Conservation (phyloP, 1,139 yeast species). For the Suhomyces wounanorum region DNA sequence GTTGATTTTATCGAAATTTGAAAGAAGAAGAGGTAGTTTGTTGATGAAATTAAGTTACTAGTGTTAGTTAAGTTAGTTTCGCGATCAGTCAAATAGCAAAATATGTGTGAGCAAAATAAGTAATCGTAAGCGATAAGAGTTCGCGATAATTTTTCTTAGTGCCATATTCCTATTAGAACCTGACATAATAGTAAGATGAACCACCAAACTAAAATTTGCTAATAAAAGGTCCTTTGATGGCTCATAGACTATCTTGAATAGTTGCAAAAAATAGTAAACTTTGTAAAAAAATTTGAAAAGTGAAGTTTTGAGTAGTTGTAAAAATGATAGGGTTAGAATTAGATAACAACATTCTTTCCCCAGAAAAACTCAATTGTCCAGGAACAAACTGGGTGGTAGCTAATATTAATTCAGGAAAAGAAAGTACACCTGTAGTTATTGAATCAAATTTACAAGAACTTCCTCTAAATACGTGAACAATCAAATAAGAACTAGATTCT, state of each 20-base stretch:
- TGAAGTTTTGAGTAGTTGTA: not conserved
- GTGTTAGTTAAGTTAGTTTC: not conserved
- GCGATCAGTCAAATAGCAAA: constrained; percentile 6
- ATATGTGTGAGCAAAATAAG: constrained; percentile 9
- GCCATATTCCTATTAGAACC: not conserved
- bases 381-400: not conserved
- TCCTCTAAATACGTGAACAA: not conserved
- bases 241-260: not conserved
- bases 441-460: not conserved
- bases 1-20: not conserved
- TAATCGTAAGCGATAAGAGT: constrained; percentile 9
- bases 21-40: not conserved
- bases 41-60: not conserved
- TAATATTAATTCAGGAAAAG: not conserved
- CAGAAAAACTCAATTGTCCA: not conserved
- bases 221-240: not conserved
- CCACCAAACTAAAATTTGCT: not conserved
- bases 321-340: not conserved
- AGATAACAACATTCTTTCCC: not conserved
- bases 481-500: not conserved
- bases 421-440: not conserved
- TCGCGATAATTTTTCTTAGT: not conserved
- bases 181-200: too few species aligned
- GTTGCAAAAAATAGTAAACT: constrained; percentile 13
- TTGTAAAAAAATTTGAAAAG: constrained; percentile 4